phyloP scores from a whole-genome alignment of 148 eudicot genomes.

The Rhododendron mucronatum region DNA sequence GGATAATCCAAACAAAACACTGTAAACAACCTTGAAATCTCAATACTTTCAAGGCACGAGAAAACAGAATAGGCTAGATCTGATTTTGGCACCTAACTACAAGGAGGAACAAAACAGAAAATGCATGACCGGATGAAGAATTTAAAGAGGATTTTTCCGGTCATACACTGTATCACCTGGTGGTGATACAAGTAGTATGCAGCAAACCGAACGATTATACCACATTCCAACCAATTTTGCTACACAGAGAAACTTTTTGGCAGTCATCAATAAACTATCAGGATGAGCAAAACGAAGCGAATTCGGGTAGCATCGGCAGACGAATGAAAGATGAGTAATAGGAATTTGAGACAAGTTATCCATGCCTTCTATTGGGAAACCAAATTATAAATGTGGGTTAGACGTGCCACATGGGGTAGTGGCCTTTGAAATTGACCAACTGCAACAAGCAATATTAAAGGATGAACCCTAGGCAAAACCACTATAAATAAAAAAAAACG shows the following conservation, averaged over 20 bases:
- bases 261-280: not conserved
- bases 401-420: not conserved
- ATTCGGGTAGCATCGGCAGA: not conserved
- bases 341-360: not conserved
- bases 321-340: not conserved
- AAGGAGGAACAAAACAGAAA: no score
- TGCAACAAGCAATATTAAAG: not conserved
- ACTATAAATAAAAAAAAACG: constrained; percentile 7
- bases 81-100: not conserved
- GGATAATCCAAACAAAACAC: not conserved
- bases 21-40: not conserved
- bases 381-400: not conserved
- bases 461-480: not conserved
- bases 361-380: not conserved
- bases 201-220: not conserved
- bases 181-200: not conserved
- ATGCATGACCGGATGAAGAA: not conserved
- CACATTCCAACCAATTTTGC: not conserved
- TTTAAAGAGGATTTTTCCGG: not conserved
- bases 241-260: not conserved
- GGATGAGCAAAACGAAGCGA: not conserved
- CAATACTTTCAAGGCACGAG: not conserved
- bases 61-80: not conserved
- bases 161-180: not conserved
- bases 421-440: not conserved